Conservation (phyloP, 352 stramenopile species). For the Phytophthora fragariae region DNA sequence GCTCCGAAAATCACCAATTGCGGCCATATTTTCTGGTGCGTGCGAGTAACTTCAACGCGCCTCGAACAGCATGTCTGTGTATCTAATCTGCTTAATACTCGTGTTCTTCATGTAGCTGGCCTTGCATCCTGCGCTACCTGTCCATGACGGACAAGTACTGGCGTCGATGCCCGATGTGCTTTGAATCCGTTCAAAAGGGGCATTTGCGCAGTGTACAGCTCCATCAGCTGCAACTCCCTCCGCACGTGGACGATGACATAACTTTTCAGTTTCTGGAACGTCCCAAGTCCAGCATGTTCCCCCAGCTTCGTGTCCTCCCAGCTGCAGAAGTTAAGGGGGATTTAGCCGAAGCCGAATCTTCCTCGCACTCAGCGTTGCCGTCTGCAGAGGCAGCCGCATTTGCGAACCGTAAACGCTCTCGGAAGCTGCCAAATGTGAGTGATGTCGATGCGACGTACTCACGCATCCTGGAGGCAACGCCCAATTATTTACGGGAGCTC, state of each 20-base stretch:
- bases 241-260: slow-evolving; percentile 55
- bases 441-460: slow-evolving; percentile 72
- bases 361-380: slow-evolving; percentile 3
- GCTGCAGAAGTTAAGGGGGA: slow-evolving; percentile 14
- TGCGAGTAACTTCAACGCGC: neutral
- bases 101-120: slow-evolving; percentile 58
- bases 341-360: neutral
- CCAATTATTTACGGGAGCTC: slow-evolving; percentile 70
- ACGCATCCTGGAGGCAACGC: slow-evolving; percentile 76
- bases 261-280: slow-evolving; percentile 85
- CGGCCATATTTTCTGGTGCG: slow-evolving; percentile 86
- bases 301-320: slow-evolving; percentile 50
- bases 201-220: slow-evolving; percentile 80
- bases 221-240: slow-evolving; percentile 63
- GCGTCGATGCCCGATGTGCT: slow-evolving; percentile 89
- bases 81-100: slow-evolving; percentile 3
- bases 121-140: slow-evolving; percentile 84
- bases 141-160: slow-evolving; percentile 90
- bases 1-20: slow-evolving; percentile 90
- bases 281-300: slow-evolving; percentile 74
- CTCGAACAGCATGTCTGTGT: neutral
- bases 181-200: slow-evolving; percentile 86
- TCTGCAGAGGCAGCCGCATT: slow-evolving; percentile 31
- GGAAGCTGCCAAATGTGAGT: slow-evolving; percentile 71
- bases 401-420: slow-evolving; percentile 47